These are phyloP conservation scores for Tolypocladium pustulatum DNA, from an alignment of 2,329 filamentous ascomycete genomes.

Conservation along the genomic window DNA sequence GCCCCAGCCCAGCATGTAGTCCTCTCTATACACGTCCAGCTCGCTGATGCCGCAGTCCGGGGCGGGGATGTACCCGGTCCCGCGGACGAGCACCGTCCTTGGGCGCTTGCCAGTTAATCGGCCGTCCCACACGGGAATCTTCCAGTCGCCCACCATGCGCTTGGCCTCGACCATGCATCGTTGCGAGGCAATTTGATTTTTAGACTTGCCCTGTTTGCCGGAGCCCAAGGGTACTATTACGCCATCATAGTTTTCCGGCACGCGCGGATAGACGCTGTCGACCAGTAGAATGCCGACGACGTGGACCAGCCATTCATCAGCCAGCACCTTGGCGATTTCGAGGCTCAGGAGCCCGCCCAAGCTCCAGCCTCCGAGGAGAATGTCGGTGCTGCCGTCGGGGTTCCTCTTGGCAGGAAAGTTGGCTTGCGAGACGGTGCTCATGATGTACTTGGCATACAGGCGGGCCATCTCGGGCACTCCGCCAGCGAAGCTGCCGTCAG, in stretches of 20 bases:
- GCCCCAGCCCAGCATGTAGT: slow-evolving; percentile 37
- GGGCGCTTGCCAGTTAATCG: slow-evolving; percentile 20
- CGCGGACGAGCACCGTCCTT: slow-evolving; percentile 33
- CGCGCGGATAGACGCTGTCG: slow-evolving; percentile 34
- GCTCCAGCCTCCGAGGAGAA: slow-evolving; percentile 47
- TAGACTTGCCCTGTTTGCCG: slow-evolving; percentile 18
- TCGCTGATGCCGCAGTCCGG: slow-evolving; percentile 14
- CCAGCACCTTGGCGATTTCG: slow-evolving; percentile 35
- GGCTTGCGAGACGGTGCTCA: slow-evolving; percentile 18
- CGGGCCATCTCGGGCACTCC: slow-evolving; percentile 44
- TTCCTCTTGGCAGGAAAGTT: slow-evolving; percentile 17
- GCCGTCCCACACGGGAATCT: slow-evolving; percentile 26
- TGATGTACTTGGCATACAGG: slow-evolving; percentile 37
- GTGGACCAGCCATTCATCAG: slow-evolving; percentile 21
- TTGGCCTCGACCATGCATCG: slow-evolving; percentile 31
- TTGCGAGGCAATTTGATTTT: slow-evolving; percentile 22
- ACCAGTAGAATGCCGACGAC: slow-evolving; percentile 42
- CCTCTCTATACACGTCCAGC: slow-evolving; percentile 33
- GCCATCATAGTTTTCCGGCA: background rate
- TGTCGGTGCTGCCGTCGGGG: slow-evolving; percentile 17
- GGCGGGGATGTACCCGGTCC: slow-evolving; percentile 27
- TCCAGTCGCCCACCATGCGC: slow-evolving; percentile 29
- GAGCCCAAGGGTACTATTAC: slow-evolving; percentile 7
- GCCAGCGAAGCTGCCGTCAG: slow-evolving; percentile 35
- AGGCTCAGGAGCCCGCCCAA: slow-evolving; percentile 41